Evolutionary conservation across 192 early-diverging fungal species (phyloP).

Genomic region (Coemansia sp.): DNA sequence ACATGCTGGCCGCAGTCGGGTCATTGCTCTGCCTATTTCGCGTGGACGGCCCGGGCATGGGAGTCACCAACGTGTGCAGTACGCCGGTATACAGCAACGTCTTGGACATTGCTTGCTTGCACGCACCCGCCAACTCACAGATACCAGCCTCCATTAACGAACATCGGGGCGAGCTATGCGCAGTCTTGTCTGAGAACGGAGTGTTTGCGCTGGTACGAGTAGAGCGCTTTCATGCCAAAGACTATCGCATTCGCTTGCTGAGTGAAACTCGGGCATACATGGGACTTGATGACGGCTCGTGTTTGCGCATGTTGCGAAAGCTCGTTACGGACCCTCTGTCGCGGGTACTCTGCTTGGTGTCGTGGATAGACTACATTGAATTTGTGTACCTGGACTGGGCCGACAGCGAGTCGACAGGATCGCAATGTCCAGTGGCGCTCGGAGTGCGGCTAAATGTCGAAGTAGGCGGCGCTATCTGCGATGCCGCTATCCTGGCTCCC

Average conservation of each 20-base stretch:
- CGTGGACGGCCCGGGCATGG: neutral
- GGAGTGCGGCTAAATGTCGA: neutral
- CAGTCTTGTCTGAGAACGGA: slow-evolving; percentile 17
- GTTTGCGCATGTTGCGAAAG: slow-evolving; percentile 16
- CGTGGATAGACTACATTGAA: slow-evolving; percentile 36
- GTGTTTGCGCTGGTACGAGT: slow-evolving; percentile 8
- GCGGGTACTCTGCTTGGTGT: slow-evolving; percentile 23
- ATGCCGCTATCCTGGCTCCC: slow-evolving; percentile 28
- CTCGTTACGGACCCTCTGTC: slow-evolving; percentile 21
- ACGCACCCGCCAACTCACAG: neutral
- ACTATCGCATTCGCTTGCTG: slow-evolving; percentile 3
- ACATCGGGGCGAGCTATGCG: slow-evolving; percentile 1
- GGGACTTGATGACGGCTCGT: neutral
- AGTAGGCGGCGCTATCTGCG: slow-evolving; percentile 25
- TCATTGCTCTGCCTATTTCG: slow-evolving; percentile 19
- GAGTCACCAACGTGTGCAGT: slow-evolving; percentile 16
- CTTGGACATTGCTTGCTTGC: slow-evolving; percentile 10
- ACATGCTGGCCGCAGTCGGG: slow-evolving; percentile 20
- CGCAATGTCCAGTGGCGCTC: neutral
- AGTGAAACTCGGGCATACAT: neutral
- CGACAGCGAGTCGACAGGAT: neutral
- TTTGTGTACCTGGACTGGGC: slow-evolving; percentile 14
- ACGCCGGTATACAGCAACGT: slow-evolving; percentile 25
- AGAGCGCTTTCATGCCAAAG: neutral
- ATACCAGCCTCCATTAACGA: neutral